phyloP scores from a whole-genome alignment of 1,284 basidiomycete genomes.

The Fistulinella cinereoalba region DNA sequence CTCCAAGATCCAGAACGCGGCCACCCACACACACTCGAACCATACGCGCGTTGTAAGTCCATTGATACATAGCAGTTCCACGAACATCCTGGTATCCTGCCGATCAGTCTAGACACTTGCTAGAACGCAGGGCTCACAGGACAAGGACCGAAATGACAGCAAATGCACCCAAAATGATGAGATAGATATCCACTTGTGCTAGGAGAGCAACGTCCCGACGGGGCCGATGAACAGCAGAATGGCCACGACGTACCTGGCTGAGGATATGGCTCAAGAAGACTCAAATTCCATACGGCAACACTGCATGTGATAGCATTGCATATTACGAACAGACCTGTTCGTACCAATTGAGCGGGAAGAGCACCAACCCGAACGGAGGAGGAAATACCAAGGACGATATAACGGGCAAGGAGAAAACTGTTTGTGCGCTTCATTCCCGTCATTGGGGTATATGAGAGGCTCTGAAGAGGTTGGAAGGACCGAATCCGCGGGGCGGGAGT shows the following conservation, averaged over 20 bases:
- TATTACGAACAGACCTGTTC: slow-evolving; percentile 55
- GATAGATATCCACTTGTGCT: slow-evolving; percentile 57
- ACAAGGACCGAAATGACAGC: slow-evolving; percentile 57
- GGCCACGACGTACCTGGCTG: slow-evolving; percentile 35
- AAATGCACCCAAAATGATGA: slow-evolving; percentile 59
- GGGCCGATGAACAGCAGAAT: neutral
- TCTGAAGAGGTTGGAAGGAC: slow-evolving; percentile 17
- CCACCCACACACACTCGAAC: slow-evolving; percentile 67
- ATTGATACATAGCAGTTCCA: slow-evolving; percentile 53
- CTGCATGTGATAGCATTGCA: slow-evolving; percentile 66
- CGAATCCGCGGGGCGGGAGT: slow-evolving; percentile 33
- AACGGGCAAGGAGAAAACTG: slow-evolving; percentile 42
- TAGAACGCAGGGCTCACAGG: slow-evolving; percentile 43
- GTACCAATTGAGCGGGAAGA: slow-evolving; percentile 9
- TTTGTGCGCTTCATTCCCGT: slow-evolving; percentile 18
- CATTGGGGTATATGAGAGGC: slow-evolving; percentile 31
- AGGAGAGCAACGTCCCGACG: slow-evolving; percentile 2
- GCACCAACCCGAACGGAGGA: neutral
- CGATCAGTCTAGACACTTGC: slow-evolving; percentile 1
- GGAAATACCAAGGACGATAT: slow-evolving; percentile 48
- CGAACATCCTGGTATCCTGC: slow-evolving; percentile 47
- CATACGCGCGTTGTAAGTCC: slow-evolving; percentile 60
- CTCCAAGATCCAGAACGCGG: slow-evolving; percentile 55
- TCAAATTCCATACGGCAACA: slow-evolving; percentile 67
- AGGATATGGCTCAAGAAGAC: slow-evolving; percentile 39